A percentile compares a stretch with the other conserved stretches of the same genome.
Conservation (phyloP, 345 rosid genomes). For the Cardamine occulta region DNA sequence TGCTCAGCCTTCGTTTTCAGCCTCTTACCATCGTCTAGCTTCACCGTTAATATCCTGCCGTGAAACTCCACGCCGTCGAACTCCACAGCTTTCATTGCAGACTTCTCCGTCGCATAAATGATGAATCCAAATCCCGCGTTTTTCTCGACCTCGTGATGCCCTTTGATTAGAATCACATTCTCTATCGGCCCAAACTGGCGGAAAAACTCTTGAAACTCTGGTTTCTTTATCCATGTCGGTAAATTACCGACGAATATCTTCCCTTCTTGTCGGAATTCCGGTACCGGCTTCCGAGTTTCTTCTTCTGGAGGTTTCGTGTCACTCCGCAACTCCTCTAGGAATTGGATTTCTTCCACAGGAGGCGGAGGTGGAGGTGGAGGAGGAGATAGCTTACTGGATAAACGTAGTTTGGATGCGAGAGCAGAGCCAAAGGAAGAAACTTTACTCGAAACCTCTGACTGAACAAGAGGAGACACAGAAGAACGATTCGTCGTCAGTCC, state of each 20-base stretch:
- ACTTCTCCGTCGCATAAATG: conserved; percentile 63
- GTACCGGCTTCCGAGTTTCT: conserved; percentile 37
- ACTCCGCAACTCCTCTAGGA: neutral
- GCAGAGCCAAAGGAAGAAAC: conserved; percentile 43
- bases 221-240: conserved; percentile 87
- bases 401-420: conserved; percentile 69
- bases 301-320: conserved; percentile 24
- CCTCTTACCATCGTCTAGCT: conserved; percentile 86
- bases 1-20: conserved; percentile 63
- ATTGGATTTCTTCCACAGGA: conserved; percentile 36
- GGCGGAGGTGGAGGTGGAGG: conserved; percentile 41
- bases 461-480: conserved; percentile 28
- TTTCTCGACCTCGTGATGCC: conserved; percentile 63
- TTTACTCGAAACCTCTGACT: conserved; percentile 34
- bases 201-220: conserved; percentile 66
- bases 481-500: conserved; percentile 41
- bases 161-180: conserved; percentile 68
- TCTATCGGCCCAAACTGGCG: conserved; percentile 88
- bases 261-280: conserved; percentile 66
- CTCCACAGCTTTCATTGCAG: conserved; percentile 82
- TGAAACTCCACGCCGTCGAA: conserved; percentile 92
- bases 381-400: conserved; percentile 76
- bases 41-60: conserved; percentile 88
- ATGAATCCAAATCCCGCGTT: conserved; percentile 91
- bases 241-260: conserved; percentile 90